Conservation (phyloP, 2,329 filamentous ascomycete genomes). For the Aspergillus ochraceoroseus region DNA sequence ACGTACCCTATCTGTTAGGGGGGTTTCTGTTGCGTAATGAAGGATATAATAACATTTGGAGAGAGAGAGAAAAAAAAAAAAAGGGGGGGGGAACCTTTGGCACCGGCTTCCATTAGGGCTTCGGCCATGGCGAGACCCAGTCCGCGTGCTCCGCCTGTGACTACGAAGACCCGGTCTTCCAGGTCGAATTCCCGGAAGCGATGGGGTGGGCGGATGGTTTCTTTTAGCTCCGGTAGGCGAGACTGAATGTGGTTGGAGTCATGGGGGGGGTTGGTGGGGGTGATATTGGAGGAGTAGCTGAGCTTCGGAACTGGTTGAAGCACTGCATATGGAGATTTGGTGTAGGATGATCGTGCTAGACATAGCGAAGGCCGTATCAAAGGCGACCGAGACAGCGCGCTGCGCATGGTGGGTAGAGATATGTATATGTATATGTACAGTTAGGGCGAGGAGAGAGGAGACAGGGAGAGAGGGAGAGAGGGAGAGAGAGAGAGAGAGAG, state of each 20-base stretch:
- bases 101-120: constrained; percentile 47
- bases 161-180: constrained; percentile 38
- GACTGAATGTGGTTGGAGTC: constrained; percentile 31
- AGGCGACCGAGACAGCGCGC: constrained; percentile 17
- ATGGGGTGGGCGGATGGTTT: constrained; percentile 23
- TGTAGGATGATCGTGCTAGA: constrained; percentile 13
- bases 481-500: not conserved
- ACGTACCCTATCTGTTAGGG: not conserved
- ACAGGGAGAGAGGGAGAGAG: not conserved
- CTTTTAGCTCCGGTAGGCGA: constrained; percentile 25
- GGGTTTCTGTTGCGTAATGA: too few species aligned
- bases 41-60: too few species aligned
- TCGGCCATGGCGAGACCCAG: constrained; percentile 45
- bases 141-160: constrained; percentile 45
- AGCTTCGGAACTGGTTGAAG: constrained; percentile 12
- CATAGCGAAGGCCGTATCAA: not conserved
- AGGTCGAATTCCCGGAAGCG: constrained; percentile 44
- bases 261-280: constrained; percentile 17
- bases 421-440: not conserved
- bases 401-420: constrained; percentile 22
- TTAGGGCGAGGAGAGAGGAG: constrained; percentile 7
- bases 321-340: constrained; percentile 5
- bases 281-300: constrained; percentile 26
- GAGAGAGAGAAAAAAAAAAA: too few species aligned
- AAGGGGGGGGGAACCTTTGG: constrained; percentile 39